These are phyloP conservation scores for Saksenaea oblongispora DNA, from an alignment of 371 early-diverging fungal genomes.

Conservation along the genomic window DNA sequence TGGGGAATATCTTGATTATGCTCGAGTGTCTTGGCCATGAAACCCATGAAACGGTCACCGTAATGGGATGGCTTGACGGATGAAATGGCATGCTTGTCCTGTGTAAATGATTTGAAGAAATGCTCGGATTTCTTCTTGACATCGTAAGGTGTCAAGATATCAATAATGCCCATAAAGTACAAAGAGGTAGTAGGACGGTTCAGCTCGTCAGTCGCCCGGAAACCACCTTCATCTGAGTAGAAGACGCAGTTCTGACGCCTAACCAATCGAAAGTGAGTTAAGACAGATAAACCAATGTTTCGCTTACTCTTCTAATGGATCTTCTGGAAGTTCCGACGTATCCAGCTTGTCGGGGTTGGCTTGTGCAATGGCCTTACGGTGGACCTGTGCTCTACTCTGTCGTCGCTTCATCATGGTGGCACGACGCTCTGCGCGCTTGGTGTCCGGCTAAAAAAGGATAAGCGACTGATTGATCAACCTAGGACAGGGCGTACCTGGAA, in stretches of 20 bases:
- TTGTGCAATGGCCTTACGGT: conserved; percentile 71
- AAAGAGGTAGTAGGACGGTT: conserved; percentile 71
- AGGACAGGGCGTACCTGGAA: conserved; percentile 54
- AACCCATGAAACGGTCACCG: conserved; percentile 85
- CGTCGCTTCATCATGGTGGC: conserved; percentile 50
- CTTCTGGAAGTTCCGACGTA: conserved; percentile 55
- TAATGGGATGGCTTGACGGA: conserved; percentile 92
- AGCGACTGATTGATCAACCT: conserved; percentile 3
- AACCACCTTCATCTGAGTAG: conserved; percentile 92
- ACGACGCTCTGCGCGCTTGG: conserved; percentile 49
- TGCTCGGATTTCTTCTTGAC: conserved; percentile 88
- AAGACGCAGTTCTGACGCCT: conserved; percentile 77
- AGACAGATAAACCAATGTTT: background rate
- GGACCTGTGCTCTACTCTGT: conserved; percentile 66
- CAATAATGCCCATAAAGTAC: conserved; percentile 96
- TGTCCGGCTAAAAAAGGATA: conserved; percentile 43
- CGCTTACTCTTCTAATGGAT: conserved; percentile 44
- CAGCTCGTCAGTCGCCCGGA: conserved; percentile 76
- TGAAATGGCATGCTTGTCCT: conserved; percentile 82
- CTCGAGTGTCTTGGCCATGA: conserved; percentile 67
- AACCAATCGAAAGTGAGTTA: background rate
- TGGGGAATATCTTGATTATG: conserved; percentile 48
- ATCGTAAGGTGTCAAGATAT: conserved; percentile 96
- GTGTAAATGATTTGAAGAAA: conserved; percentile 80
- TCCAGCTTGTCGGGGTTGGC: conserved; percentile 74